A percentile compares a stretch with the other conserved stretches of the same genome.
phyloP scores from a whole-genome alignment of 164 flowering plant genomes.

The Vitis vinifera region DNA sequence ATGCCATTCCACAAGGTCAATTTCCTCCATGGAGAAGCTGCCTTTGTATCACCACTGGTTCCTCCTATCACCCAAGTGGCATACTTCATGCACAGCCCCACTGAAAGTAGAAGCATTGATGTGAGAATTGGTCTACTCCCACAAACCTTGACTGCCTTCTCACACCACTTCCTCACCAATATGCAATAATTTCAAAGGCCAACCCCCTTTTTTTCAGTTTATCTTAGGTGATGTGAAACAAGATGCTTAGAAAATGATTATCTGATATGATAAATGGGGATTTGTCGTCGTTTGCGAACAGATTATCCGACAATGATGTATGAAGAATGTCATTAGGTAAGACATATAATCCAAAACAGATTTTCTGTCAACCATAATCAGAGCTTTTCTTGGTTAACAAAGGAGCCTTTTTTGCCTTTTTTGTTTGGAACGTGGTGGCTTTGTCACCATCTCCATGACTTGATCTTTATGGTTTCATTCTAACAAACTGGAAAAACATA shows the following conservation, averaged over 20 bases:
- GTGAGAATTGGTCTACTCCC: slow-evolving; percentile 42
- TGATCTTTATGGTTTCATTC: not conserved
- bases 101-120: slow-evolving; percentile 33
- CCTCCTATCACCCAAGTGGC: slow-evolving; percentile 51
- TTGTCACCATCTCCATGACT: not conserved
- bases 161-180: slow-evolving; percentile 30
- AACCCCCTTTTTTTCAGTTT: not conserved
- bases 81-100: slow-evolving; percentile 49
- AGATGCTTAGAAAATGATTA: not conserved
- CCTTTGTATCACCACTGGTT: slow-evolving; percentile 35
- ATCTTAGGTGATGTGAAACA: not conserved
- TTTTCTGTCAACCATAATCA: not conserved
- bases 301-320: not conserved
- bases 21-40: slow-evolving; percentile 34
- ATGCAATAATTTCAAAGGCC: slow-evolving; percentile 1
- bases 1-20: slow-evolving; percentile 45
- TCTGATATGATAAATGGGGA: not conserved
- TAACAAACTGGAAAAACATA: not conserved
- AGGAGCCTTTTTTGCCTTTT: not conserved
- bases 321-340: not conserved
- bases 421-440: not conserved
- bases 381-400: not conserved
- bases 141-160: slow-evolving; percentile 27
- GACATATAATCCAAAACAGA: not conserved
- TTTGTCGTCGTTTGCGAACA: not conserved